A percentile compares a stretch with the other conserved stretches of the same genome.
These are phyloP conservation scores for Botrytis aclada DNA, from an alignment of 2,329 filamentous ascomycete species.

Conservation along the genomic window DNA sequence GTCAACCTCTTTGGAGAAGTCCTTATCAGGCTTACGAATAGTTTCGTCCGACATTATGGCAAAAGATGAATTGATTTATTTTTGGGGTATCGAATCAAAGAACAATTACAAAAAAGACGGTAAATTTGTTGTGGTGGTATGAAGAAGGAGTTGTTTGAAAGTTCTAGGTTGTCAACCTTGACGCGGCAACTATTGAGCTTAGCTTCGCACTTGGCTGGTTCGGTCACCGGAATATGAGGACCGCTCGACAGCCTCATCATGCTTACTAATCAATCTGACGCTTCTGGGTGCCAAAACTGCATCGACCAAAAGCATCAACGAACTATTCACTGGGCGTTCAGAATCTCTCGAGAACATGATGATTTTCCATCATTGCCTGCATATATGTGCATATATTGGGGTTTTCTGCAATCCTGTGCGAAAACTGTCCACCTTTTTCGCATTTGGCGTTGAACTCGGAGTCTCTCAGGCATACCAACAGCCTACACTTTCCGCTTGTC, in stretches of 20 bases:
- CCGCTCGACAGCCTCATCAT: neutral
- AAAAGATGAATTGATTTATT: constrained; percentile 3
- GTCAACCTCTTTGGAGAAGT: constrained; percentile 96
- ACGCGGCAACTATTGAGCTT: constrained; percentile 19
- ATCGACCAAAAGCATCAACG: neutral
- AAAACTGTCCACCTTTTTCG: neutral
- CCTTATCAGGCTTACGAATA: constrained; percentile 74
- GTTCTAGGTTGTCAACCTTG: constrained; percentile 21
- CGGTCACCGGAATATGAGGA: constrained; percentile 3
- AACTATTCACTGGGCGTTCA: neutral
- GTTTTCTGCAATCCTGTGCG: accelerated
- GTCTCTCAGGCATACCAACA: neutral
- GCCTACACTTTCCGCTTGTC: neutral
- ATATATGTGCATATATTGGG: neutral
- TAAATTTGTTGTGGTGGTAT: neutral
- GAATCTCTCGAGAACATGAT: neutral
- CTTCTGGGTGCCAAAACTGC: neutral
- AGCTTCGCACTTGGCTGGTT: neutral
- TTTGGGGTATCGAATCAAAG: neutral
- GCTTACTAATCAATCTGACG: constrained; percentile 1
- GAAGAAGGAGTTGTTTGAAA: constrained; percentile 5
- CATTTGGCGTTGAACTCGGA: neutral
- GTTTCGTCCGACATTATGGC: constrained; percentile 38
- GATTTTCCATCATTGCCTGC: neutral
- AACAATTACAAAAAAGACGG: neutral